Conservation (phyloP, 176 grass and related monocot species). For the Tillandsia fasciculata region DNA sequence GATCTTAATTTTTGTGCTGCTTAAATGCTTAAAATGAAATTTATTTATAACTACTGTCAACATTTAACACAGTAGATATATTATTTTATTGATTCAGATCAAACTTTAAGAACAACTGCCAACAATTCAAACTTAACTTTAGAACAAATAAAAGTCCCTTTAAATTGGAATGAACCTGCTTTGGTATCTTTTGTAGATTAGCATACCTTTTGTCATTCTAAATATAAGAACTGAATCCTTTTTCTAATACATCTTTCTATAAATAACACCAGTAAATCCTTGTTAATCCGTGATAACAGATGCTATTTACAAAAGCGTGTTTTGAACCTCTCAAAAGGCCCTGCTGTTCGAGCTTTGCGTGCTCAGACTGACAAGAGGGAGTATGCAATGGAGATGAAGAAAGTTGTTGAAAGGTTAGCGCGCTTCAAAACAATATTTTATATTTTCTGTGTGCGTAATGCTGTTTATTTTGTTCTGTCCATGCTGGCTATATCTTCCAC, state of each 20-base stretch:
- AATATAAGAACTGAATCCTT: not conserved
- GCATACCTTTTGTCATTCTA: not conserved
- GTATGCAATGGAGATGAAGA: slow-evolving; percentile 91
- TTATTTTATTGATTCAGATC: too few relatives aligned
- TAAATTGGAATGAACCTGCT: not conserved
- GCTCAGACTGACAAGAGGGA: slow-evolving; percentile 99
- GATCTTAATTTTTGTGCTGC: not conserved
- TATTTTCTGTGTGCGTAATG: slow-evolving; percentile 3
- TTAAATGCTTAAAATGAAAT: not conserved
- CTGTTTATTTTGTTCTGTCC: slow-evolving; percentile 7
- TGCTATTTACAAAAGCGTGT: slow-evolving; percentile 94
- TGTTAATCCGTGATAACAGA: slow-evolving; percentile 30
- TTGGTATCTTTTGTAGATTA: not conserved
- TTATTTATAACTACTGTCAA: too few relatives aligned
- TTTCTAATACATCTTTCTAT: not conserved
- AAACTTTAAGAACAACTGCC: too few relatives aligned
- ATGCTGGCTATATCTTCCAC: not conserved
- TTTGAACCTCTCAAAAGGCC: slow-evolving; percentile 91
- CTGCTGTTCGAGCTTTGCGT: slow-evolving; percentile 83
- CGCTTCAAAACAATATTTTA: slow-evolving; percentile 4
- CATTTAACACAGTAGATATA: too few relatives aligned
- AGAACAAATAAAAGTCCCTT: too few relatives aligned
- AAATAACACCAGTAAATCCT: not conserved
- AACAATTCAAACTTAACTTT: too few relatives aligned
- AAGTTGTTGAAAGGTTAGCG: slow-evolving; percentile 71